Evolutionary conservation across 352 stramenopile genomes (phyloP).

Genomic region (Pelagophyceae sp.): DNA sequence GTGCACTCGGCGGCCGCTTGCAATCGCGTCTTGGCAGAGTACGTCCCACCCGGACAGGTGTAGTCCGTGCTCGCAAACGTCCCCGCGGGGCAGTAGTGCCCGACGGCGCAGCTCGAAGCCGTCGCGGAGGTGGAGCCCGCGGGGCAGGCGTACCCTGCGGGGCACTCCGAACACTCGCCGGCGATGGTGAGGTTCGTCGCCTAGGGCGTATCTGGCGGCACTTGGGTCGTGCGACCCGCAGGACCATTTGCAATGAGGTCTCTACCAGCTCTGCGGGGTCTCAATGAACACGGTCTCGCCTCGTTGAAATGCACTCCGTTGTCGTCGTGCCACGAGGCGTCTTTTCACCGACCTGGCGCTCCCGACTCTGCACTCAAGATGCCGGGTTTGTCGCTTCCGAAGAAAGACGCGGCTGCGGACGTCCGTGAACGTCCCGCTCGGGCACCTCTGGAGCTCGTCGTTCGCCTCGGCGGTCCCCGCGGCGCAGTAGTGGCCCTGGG

Average conservation of each 20-base stretch:
- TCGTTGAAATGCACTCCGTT: too few relatives aligned
- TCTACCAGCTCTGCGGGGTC: too few relatives aligned
- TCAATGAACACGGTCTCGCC: too few relatives aligned
- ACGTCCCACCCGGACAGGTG: conserved; percentile 22
- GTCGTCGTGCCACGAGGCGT: too few relatives aligned
- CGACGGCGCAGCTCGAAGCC: conserved; percentile 27
- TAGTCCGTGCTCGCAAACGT: conserved; percentile 54
- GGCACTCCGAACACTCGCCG: conserved; percentile 26
- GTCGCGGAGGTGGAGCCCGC: neutral
- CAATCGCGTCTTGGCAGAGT: conserved; percentile 5
- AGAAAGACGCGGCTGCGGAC: too few relatives aligned
- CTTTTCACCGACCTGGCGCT: too few relatives aligned
- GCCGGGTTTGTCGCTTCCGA: too few relatives aligned
- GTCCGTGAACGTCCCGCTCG: conserved; percentile 57
- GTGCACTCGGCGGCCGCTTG: conserved; percentile 21
- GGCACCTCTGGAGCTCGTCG: too few relatives aligned
- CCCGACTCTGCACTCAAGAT: too few relatives aligned
- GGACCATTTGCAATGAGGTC: too few relatives aligned
- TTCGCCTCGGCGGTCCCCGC: conserved; percentile 54
- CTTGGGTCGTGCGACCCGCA: too few relatives aligned
- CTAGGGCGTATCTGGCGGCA: too few relatives aligned
- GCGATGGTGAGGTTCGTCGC: conserved; percentile 49
- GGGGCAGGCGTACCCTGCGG: conserved; percentile 38
- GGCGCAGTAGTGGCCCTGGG: conserved; percentile 72
- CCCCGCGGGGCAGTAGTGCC: conserved; percentile 74